A percentile compares a stretch with the other conserved stretches of the same genome.
Evolutionary conservation across 305 asterid genomes (phyloP).

Genomic region (Fraxinus dipetala): DNA sequence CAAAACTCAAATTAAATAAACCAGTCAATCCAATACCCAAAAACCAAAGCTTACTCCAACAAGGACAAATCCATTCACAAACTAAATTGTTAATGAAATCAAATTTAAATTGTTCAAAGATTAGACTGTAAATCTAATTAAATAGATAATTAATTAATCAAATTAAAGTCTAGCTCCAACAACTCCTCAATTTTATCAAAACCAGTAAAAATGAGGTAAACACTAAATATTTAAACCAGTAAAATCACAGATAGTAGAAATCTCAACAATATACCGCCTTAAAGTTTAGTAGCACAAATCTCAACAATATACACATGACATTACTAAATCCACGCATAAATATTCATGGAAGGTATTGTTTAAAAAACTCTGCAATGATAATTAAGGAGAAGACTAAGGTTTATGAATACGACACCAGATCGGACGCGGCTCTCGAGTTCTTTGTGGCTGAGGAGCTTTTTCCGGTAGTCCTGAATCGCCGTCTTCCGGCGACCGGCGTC

Average conservation of each 20-base stretch:
- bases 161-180: constrained; percentile 6
- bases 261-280: background rate
- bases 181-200: background rate
- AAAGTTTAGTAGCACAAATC: background rate
- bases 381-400: constrained; percentile 25
- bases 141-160: background rate
- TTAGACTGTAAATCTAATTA: background rate
- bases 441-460: constrained; percentile 51
- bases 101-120: constrained; percentile 1
- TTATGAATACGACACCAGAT: constrained; percentile 48
- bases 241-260: background rate
- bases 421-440: constrained; percentile 84
- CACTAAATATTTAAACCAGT: background rate
- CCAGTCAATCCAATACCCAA: background rate
- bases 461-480: constrained; percentile 43
- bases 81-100: background rate
- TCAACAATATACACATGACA: background rate
- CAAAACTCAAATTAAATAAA: background rate
- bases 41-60: background rate
- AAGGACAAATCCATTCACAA: constrained; percentile 5
- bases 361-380: background rate
- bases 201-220: background rate
- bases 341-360: background rate
- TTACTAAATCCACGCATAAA: constrained; percentile 4
- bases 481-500: constrained; percentile 49